Base-by-base conservation (phyloP, 371 early-diverging fungal genomes). In the Mortierella sp. region DNA sequence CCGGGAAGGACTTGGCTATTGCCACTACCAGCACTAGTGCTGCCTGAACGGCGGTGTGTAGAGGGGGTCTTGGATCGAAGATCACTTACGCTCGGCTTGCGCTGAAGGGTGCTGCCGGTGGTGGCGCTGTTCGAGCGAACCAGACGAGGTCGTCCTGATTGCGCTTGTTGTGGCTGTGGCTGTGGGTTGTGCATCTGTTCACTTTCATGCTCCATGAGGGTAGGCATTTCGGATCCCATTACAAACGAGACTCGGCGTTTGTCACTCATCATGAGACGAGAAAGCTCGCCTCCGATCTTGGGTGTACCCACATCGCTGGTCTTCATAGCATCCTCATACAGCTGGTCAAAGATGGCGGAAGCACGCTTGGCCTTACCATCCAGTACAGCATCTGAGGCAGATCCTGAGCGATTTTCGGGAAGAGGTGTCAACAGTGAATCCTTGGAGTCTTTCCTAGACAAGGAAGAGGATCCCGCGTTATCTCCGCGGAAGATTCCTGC, bases 261-360 rank as follows among this genome's bases (percentile, higher is more conserved):
- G 63, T 67, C 71, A 50, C 64, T 47, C 60, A 78, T 71, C 56
- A 71, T 29, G 31, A 71, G 61, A 28, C 72, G 67, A 40, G 78
- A 78, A 57, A 67, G 63, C 22, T 71, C 71, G 44, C 71, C 68
- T 8, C 72, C 78, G 34, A 71, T 72, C 71, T 78, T 71, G 59
- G 71, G 71, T 14, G 72, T 58, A 5, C 60, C 41, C 22, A 65
- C 70, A 12, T 71, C 72, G 0, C 72, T 63, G 2, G 72, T 67
- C 57, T 85, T 78, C 17, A 87, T 70, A 19, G 85, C 88, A 58
- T 87, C 83, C 58, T 85, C 88, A 34, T 87, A 87, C 29, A 87
- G 81, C 66, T 83, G 84, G 49, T 87, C 88, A 63, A 87, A 87
- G 29, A 87, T 87, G 34, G 88, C 83, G 67, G 52, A 86, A 60